phyloP scores from a whole-genome alignment of 495 filamentous ascomycete species.

The Aspergillus indologenus region DNA sequence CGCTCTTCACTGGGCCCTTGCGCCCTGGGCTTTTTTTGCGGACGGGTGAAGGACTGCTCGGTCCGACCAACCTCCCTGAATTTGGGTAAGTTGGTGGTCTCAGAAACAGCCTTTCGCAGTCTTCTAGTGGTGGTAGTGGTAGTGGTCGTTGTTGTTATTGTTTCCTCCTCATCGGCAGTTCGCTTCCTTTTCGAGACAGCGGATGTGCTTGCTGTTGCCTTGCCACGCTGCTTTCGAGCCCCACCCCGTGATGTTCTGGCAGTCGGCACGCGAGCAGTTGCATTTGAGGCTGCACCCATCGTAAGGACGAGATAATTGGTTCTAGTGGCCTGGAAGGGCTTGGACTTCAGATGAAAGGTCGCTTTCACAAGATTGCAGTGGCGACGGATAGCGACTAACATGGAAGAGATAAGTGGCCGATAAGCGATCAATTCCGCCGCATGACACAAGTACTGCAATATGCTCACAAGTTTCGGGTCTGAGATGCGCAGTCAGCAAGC shows the following conservation, averaged over 20 bases:
- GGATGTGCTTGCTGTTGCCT: background rate
- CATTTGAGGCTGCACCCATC: background rate
- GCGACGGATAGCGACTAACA: background rate
- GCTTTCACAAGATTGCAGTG: background rate
- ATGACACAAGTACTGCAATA: background rate
- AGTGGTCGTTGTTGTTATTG: background rate
- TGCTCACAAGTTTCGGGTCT: background rate
- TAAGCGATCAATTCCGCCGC: background rate
- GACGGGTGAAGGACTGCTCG: constrained; percentile 8
- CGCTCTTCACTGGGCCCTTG: constrained; percentile 29
- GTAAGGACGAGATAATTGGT: background rate
- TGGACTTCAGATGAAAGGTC: background rate
- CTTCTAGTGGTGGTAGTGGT: constrained; percentile 1
- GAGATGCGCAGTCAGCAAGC: background rate
- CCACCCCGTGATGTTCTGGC: background rate
- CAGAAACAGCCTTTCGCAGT: background rate
- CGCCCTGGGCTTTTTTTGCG: constrained; percentile 24
- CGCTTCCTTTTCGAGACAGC: constrained; percentile 20
- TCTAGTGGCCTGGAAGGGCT: background rate
- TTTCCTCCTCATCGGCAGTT: background rate
- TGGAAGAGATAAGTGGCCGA: background rate
- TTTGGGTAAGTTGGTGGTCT: background rate
- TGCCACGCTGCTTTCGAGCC: background rate
- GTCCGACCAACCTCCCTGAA: constrained; percentile 21
- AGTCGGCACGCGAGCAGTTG: background rate